Conservation (phyloP, 768 basidiomycete genomes). For the Pluteus cervinus region DNA sequence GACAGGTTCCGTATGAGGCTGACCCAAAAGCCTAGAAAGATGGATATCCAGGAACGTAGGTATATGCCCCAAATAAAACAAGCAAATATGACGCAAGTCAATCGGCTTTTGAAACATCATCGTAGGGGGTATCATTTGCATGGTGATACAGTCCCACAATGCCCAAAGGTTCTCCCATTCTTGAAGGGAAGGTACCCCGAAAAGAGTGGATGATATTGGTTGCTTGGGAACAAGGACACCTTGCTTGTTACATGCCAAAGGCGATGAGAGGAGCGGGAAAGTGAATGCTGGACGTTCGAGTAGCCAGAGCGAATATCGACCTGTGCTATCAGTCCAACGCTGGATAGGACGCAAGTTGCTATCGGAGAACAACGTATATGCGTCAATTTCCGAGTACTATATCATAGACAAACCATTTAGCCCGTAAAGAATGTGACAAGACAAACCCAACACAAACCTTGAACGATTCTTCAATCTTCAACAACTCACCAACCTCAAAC, state of each 20-base stretch:
- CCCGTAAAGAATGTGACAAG: neutral
- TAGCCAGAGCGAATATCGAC: slow-evolving; percentile 82
- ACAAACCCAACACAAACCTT: slow-evolving; percentile 48
- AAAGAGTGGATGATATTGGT: slow-evolving; percentile 32
- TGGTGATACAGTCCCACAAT: slow-evolving; percentile 81
- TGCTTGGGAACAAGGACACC: slow-evolving; percentile 13
- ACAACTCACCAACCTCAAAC: slow-evolving; percentile 66
- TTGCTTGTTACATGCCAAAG: slow-evolving; percentile 17
- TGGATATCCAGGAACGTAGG: slow-evolving; percentile 92
- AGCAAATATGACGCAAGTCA: slow-evolving; percentile 87
- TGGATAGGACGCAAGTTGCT: slow-evolving; percentile 80
- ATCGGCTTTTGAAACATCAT: slow-evolving; percentile 92
- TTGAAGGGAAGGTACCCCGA: slow-evolving; percentile 61
- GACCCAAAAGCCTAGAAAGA: slow-evolving; percentile 64
- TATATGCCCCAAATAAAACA: slow-evolving; percentile 97
- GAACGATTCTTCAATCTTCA: slow-evolving; percentile 83
- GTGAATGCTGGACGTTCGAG: slow-evolving; percentile 80
- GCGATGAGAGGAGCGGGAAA: slow-evolving; percentile 58
- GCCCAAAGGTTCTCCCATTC: slow-evolving; percentile 88
- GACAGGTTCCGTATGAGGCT: slow-evolving; percentile 81
- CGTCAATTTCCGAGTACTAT: slow-evolving; percentile 78
- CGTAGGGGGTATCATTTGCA: slow-evolving; percentile 78
- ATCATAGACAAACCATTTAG: slow-evolving; percentile 1
- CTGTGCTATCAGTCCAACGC: slow-evolving; percentile 72
- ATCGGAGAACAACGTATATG: slow-evolving; percentile 60